A percentile compares a stretch with the other conserved stretches of the same genome.
phyloP scores from a whole-genome alignment of 2,329 filamentous ascomycete genomes.

The Neonectria magnoliae region DNA sequence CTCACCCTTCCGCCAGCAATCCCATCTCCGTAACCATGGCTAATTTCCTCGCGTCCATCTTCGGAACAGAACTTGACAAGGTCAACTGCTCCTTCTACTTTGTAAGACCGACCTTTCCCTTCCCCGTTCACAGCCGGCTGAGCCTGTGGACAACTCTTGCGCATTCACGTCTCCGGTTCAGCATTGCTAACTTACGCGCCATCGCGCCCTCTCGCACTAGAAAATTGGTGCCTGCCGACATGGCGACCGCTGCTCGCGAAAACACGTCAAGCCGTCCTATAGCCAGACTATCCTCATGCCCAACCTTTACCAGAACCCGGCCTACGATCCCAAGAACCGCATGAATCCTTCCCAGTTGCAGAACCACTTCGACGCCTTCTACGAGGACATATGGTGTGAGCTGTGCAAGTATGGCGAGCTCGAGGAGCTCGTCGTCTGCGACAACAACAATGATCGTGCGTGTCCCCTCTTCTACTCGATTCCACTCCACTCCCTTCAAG shows the following conservation, averaged over 20 bases:
- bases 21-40: conserved; percentile 69
- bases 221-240: conserved; percentile 99
- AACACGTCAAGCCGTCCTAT: conserved; percentile 99
- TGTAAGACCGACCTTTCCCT: conserved; percentile 42
- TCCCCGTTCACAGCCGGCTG: not conserved
- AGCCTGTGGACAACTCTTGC: not conserved
- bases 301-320: conserved; percentile 98
- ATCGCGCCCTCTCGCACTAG: conserved; percentile 59
- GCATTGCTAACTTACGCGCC: conserved; percentile 19
- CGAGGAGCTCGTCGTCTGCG: conserved; percentile 97
- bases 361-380: conserved; percentile 99
- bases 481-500: not conserved
- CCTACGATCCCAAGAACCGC: conserved; percentile 95
- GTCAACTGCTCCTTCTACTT: conserved; percentile 99
- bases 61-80: conserved; percentile 99
- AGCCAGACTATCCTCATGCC: conserved; percentile 97
- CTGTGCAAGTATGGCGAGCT: conserved; percentile 98
- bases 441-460: conserved; percentile 98
- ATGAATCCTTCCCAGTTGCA: conserved; percentile 97
- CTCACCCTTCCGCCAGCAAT: conserved; percentile 8
- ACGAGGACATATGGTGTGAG: conserved; percentile 99
- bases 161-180: not conserved
- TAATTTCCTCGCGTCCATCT: conserved; percentile 99
- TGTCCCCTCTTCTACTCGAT: conserved; percentile 42
- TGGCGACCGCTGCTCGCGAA: conserved; percentile 96